Conservation (phyloP, 371 early-diverging fungal genomes). For the Lichtheimia ornata region DNA sequence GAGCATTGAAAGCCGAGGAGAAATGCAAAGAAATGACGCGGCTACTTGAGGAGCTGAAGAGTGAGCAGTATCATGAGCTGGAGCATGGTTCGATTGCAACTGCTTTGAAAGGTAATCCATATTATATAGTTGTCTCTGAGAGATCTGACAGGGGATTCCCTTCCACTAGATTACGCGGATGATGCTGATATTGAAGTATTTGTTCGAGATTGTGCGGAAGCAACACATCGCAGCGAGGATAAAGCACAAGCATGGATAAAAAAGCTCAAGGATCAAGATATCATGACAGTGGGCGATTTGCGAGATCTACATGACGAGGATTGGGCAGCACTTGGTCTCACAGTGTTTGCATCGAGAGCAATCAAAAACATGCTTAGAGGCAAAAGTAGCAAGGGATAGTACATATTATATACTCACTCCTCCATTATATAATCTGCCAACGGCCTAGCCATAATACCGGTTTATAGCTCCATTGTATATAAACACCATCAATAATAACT, state of each 20-base stretch:
- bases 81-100: background rate
- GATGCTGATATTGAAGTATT: conserved; percentile 70
- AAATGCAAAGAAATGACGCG: conserved; percentile 35
- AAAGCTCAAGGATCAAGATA: conserved; percentile 74
- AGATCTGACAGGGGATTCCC: background rate
- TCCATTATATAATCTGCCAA: no score
- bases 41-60: conserved; percentile 31
- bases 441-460: no score
- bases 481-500: no score
- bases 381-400: background rate
- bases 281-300: conserved; percentile 83
- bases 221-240: conserved; percentile 68
- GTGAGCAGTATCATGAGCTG: conserved; percentile 2
- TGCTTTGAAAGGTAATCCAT: background rate
- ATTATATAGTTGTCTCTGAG: background rate
- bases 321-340: conserved; percentile 78
- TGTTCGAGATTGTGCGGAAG: conserved; percentile 69
- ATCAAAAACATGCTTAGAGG: conserved; percentile 75
- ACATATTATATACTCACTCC: no score
- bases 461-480: no score
- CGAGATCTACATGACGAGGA: conserved; percentile 79
- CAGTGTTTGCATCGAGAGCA: conserved; percentile 87
- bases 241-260: conserved; percentile 80
- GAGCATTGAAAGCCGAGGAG: conserved; percentile 37
- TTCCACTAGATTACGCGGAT: conserved; percentile 56